Evolutionary conservation across 1,139 yeast species (phyloP).

Genomic region (Debaryomyces singareniensis): DNA sequence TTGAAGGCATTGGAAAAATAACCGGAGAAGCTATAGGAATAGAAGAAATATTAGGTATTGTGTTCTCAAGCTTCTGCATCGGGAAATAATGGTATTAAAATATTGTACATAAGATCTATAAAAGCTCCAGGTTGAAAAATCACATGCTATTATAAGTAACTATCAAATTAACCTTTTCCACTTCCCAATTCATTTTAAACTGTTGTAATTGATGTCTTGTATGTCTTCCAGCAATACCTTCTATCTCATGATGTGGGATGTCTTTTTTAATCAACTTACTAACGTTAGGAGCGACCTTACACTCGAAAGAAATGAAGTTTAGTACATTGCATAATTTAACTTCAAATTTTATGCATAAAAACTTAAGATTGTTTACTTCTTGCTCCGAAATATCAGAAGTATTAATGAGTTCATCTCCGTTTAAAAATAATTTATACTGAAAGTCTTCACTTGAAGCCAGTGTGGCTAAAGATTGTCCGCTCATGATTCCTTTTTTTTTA

Average conservation of each 20-base stretch:
- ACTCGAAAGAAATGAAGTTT: constrained; percentile 41
- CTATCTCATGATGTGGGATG: constrained; percentile 17
- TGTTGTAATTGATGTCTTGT: constrained; percentile 45
- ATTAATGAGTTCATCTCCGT: constrained; percentile 41
- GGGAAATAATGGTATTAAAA: constrained; percentile 54
- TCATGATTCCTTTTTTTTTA: constrained; percentile 24
- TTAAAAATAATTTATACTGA: constrained; percentile 38
- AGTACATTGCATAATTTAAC: constrained; percentile 44
- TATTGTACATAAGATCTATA: constrained; percentile 1
- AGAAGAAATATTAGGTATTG: constrained; percentile 87
- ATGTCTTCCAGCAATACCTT: constrained; percentile 32
- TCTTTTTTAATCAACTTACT: constrained; percentile 27
- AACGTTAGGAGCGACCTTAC: constrained; percentile 37
- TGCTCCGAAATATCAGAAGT: constrained; percentile 31
- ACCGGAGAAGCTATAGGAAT: constrained; percentile 87
- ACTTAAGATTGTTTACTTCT: constrained; percentile 5
- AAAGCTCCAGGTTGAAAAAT: constrained; percentile 4
- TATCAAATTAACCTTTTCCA: constrained; percentile 35
- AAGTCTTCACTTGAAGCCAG: constrained; percentile 33
- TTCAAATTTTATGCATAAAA: constrained; percentile 39
- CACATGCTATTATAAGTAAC: constrained; percentile 16
- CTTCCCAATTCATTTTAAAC: constrained; percentile 43
- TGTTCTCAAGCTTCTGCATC: constrained; percentile 86
- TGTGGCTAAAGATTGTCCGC: constrained; percentile 19
- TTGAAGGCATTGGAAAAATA: constrained; percentile 85